Evolutionary conservation across 129 eudicot genomes (phyloP).

Genomic region (Lactuca sativa): DNA sequence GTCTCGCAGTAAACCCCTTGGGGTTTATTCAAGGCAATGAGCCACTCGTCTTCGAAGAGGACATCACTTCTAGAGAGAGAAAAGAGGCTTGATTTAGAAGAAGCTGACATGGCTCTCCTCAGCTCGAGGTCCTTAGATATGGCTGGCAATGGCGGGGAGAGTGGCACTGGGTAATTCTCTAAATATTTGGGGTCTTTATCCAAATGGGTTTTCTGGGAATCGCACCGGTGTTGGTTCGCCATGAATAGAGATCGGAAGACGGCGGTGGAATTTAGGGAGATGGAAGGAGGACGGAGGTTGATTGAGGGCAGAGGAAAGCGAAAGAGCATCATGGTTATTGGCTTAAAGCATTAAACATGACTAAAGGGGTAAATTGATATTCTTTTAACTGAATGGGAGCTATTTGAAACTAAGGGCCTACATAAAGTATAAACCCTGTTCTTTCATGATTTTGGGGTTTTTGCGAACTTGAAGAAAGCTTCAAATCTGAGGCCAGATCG

Average conservation of each 20-base stretch:
- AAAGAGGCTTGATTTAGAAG: conserved; percentile 72
- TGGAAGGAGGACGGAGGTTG: conserved; percentile 16
- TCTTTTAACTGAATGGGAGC: conserved; percentile 5
- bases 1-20: conserved; percentile 87
- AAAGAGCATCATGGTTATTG: conserved; percentile 15
- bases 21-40: conserved; percentile 79
- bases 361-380: neutral
- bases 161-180: conserved; percentile 68
- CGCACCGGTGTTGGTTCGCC: conserved; percentile 42
- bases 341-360: too few relatives aligned
- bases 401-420: conserved; percentile 12
- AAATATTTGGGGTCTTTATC: conserved; percentile 28
- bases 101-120: conserved; percentile 77
- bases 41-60: conserved; percentile 81
- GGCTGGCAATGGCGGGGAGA: conserved; percentile 81
- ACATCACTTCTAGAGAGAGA: conserved; percentile 48
- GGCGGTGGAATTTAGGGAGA: conserved; percentile 27
- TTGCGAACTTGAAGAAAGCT: neutral
- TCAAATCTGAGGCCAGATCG: conserved; percentile 14
- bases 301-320: conserved; percentile 20
- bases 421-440: conserved; percentile 20
- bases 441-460: conserved; percentile 19
- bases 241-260: conserved; percentile 35
- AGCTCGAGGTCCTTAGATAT: conserved; percentile 86
- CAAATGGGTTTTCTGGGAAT: conserved; percentile 28